Evolutionary conservation across 305 asterid species (phyloP).

Genomic region (Fraxinus paxiana): DNA sequence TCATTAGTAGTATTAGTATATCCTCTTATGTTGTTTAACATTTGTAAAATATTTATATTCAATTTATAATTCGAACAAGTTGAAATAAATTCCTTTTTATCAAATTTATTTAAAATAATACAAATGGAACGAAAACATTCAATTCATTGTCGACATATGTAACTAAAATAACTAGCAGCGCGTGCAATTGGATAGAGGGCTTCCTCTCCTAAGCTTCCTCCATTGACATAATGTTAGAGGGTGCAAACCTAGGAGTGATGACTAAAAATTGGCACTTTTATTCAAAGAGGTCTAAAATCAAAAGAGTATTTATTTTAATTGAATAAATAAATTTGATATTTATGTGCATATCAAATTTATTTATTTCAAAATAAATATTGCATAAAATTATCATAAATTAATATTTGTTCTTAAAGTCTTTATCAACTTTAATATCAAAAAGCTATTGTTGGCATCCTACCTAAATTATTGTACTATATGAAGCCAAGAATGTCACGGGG

Average conservation of each 20-base stretch:
- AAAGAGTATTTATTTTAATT: neutral
- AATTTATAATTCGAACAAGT: neutral
- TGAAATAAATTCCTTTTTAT: neutral
- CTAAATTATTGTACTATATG: neutral
- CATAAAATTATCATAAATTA: neutral
- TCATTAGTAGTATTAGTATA: too few species aligned
- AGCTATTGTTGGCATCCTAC: neutral
- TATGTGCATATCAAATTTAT: neutral
- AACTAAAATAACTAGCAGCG: neutral
- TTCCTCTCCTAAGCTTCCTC: neutral
- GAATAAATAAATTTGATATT: neutral
- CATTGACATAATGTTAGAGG: neutral
- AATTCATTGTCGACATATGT: neutral
- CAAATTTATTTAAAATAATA: neutral
- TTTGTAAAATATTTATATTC: neutral
- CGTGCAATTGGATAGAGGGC: neutral
- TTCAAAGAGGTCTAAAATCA: neutral
- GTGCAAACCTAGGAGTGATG: neutral
- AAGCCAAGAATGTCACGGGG: neutral
- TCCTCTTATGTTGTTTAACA: neutral
- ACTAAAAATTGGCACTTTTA: neutral
- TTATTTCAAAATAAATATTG: neutral
- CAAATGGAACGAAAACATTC: neutral
- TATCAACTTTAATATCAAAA: neutral
- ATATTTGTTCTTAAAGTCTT: neutral